Base-by-base conservation (phyloP, 345 rosid genomes). In the Nasturtium officinale region DNA sequence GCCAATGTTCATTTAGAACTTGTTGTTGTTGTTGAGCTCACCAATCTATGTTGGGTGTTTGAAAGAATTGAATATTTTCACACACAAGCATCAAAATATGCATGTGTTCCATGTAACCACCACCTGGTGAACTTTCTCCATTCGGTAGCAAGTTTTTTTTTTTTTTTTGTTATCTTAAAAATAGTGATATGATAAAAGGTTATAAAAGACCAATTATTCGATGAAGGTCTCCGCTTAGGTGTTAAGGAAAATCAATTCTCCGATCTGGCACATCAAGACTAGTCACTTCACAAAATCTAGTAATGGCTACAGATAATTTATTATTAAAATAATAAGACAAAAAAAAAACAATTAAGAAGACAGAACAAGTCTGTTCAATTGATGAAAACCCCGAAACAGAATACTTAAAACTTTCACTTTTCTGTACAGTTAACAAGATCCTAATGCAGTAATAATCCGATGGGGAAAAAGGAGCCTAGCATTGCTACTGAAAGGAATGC, bases 51-150 rank as follows among this genome's bases (percentile, higher is more conserved):
- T 51, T 55, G 21, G 42, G 21, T 66, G 50, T 45, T 67, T 56
- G 40, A 62, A 58, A 30, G 25, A 38, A 37, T 61, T 26, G 4
- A 32, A 16, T 71, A 59, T 3, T 87, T 86, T 87, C 73, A 71
- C 64, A 58, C 69, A 67, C 68, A 87, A 86, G 86, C 83, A 52
- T 72, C 26, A 48, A 74, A 43, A 35, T 30, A 42, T 32, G 33
- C 32, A 56, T 35, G 37, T 23, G 67, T 40, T 67, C 47, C 48
- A 74, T 76, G 63, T 67, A 84, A 78, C 89, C 21, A 82, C 84
- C 87, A 65, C 85, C 82, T 79, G 79, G 71, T 76, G 71, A 46
- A 26, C 74, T 61, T 68, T 61, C 42, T 33, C 29, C 33, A 54
- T 47, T 76, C 54, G 79, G 75, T 76, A 35, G 60, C 60, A n/a